These are phyloP conservation scores for Thyridium curvatum DNA, from an alignment of 2,329 filamentous ascomycete species.

Conservation along the genomic window DNA sequence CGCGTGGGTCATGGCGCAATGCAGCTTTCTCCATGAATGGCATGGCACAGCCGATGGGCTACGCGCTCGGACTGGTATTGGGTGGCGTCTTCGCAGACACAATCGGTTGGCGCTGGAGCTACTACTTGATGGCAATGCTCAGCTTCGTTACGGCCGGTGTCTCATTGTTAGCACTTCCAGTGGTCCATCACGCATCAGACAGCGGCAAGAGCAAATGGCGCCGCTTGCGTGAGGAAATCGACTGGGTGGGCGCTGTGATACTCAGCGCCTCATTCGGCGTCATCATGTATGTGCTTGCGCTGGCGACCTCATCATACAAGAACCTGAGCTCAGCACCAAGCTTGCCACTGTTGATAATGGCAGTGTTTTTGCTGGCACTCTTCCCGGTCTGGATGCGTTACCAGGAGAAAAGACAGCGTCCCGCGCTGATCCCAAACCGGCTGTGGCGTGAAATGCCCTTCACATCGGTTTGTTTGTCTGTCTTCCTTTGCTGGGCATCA, in stretches of 20 bases:
- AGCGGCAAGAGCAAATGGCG: constrained; percentile 22
- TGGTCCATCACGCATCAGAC: constrained; percentile 11
- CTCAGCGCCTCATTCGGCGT: constrained; percentile 39
- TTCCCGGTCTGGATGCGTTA: constrained; percentile 50
- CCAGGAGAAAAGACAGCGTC: constrained; percentile 34
- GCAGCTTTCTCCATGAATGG: constrained; percentile 36
- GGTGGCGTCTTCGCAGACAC: constrained; percentile 40
- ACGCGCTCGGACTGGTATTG: constrained; percentile 42
- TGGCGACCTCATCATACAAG: constrained; percentile 29
- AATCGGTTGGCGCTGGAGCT: constrained; percentile 40
- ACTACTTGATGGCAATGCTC: constrained; percentile 31
- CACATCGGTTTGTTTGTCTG: constrained; percentile 44
- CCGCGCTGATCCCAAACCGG: constrained; percentile 55
- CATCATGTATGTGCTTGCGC: constrained; percentile 36
- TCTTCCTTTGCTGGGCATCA: constrained; percentile 38
- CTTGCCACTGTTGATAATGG: constrained; percentile 39
- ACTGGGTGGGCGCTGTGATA: constrained; percentile 46
- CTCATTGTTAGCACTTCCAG: constrained; percentile 28
- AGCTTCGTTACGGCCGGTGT: constrained; percentile 25
- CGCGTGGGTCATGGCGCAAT: constrained; percentile 27
- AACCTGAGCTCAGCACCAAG: constrained; percentile 23
- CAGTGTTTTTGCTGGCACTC: constrained; percentile 31
- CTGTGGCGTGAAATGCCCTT: constrained; percentile 53
- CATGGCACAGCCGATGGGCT: constrained; percentile 39
- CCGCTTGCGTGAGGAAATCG: constrained; percentile 32